Evolutionary conservation across 331 rosid species (phyloP).

Genomic region (Acacia concinna): DNA sequence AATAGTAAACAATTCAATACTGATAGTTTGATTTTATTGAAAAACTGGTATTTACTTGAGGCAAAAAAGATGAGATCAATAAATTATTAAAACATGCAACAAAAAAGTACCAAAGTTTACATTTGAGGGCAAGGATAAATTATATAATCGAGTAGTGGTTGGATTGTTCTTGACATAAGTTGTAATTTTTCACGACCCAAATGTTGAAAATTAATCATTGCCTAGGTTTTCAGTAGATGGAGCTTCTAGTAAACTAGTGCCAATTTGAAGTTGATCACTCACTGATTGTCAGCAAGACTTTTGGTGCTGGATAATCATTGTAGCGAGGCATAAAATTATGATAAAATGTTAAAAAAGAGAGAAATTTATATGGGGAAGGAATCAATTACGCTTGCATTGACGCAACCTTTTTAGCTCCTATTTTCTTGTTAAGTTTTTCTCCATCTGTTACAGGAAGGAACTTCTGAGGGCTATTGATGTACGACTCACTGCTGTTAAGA

Average conservation of each 20-base stretch:
- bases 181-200: neutral
- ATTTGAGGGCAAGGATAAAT: neutral
- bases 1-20: neutral
- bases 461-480: conserved; percentile 80
- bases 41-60: neutral
- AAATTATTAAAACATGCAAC: neutral
- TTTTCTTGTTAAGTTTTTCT: neutral
- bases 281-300: neutral
- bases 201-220: neutral
- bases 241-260: neutral
- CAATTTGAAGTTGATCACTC: conserved; percentile 10
- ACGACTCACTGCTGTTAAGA: conserved; percentile 62
- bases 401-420: neutral
- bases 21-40: neutral
- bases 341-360: neutral
- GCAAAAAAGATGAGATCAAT: neutral
- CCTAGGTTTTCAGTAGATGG: neutral
- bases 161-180: neutral
- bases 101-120: neutral
- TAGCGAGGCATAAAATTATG: neutral
- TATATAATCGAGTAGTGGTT: neutral
- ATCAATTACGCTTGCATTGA: neutral
- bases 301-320: neutral
- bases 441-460: conserved; percentile 53
- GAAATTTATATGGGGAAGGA: neutral